phyloP scores from a whole-genome alignment of 73 alveolate genomes.

The Paramecium biaurelia region DNA sequence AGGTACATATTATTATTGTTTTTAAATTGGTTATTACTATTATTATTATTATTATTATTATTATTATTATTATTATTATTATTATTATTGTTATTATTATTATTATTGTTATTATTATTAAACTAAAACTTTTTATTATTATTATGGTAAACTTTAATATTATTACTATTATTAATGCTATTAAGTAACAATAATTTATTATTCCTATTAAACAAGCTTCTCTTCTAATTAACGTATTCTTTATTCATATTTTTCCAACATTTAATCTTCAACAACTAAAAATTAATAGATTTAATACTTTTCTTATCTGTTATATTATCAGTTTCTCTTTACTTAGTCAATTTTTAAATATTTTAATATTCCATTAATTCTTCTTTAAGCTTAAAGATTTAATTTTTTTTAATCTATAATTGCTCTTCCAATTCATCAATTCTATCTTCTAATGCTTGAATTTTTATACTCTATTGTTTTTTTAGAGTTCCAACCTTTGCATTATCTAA shows the following conservation, averaged over 20 bases:
- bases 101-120: background rate
- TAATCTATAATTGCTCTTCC: background rate
- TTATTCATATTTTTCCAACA: background rate
- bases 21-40: background rate
- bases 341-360: background rate
- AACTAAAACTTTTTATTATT: background rate
- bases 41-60: background rate
- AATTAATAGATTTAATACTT: background rate
- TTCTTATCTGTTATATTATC: background rate
- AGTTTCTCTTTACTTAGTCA: background rate
- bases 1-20: background rate
- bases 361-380: background rate
- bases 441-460: background rate
- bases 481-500: background rate
- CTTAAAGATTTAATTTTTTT: background rate
- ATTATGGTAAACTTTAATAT: no score
- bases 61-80: background rate
- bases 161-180: background rate
- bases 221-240: background rate
- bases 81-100: background rate
- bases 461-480: background rate
- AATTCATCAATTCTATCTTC: conserved; percentile 1
- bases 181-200: background rate
- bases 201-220: background rate
- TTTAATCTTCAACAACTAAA: background rate